Evolutionary conservation across 495 filamentous ascomycete genomes (phyloP).

Genomic region (Neurospora sp.): DNA sequence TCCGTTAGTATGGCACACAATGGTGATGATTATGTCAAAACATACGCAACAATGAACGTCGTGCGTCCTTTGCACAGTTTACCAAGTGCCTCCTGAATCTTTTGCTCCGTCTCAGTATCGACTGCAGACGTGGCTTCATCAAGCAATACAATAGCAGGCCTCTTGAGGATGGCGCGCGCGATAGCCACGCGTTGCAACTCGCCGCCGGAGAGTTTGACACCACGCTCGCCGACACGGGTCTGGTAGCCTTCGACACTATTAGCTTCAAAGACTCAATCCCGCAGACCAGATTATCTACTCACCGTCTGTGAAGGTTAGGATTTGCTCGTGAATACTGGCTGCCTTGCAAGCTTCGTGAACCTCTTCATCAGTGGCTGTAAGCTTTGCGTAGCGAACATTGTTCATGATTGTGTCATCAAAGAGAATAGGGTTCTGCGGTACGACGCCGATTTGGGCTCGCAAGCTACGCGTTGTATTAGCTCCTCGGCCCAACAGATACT

Average conservation of each 20-base stretch:
- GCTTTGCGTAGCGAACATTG: slow-evolving; percentile 87
- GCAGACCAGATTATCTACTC: background rate
- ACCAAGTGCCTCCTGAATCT: slow-evolving; percentile 58
- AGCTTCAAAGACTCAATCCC: background rate
- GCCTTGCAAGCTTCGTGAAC: slow-evolving; percentile 77
- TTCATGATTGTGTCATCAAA: slow-evolving; percentile 95
- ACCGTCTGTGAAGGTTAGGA: slow-evolving; percentile 50
- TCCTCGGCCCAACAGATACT: background rate
- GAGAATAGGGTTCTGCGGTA: slow-evolving; percentile 86
- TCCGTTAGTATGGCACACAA: slow-evolving; percentile 3
- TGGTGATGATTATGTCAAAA: slow-evolving; percentile 3
- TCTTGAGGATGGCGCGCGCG: slow-evolving; percentile 50
- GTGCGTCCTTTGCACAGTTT: slow-evolving; percentile 46
- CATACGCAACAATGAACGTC: slow-evolving; percentile 54
- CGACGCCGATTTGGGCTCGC: slow-evolving; percentile 59
- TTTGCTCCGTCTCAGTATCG: slow-evolving; percentile 58
- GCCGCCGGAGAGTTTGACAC: slow-evolving; percentile 62
- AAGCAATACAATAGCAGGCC: slow-evolving; percentile 44
- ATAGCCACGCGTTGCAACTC: slow-evolving; percentile 71
- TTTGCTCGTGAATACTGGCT: slow-evolving; percentile 76
- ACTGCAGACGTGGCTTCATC: slow-evolving; percentile 50
- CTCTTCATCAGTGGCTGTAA: slow-evolving; percentile 67
- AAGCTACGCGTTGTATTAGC: slow-evolving; percentile 36
- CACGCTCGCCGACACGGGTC: slow-evolving; percentile 50
- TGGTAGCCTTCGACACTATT: slow-evolving; percentile 35